phyloP scores from a whole-genome alignment of 1,284 basidiomycete genomes.

The Sanghuangporus weigelae region DNA sequence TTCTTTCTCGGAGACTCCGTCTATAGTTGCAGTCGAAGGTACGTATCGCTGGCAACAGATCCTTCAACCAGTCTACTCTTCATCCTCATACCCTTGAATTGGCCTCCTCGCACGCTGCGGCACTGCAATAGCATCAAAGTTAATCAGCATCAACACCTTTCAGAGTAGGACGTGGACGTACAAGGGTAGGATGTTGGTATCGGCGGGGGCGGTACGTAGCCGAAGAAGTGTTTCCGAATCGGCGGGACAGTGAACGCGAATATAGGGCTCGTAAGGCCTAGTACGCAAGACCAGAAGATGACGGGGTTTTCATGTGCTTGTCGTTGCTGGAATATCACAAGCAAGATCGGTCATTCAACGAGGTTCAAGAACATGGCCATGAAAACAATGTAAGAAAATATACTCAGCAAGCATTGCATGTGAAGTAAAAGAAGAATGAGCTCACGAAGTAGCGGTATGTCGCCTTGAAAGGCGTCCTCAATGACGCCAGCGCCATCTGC shows the following conservation, averaged over 20 bases:
- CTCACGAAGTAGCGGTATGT: slow-evolving; percentile 48
- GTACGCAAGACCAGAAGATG: slow-evolving; percentile 81
- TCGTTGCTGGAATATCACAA: slow-evolving; percentile 45
- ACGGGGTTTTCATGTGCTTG: slow-evolving; percentile 91
- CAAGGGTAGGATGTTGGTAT: slow-evolving; percentile 85
- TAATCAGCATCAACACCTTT: not conserved
- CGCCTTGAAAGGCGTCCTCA: slow-evolving; percentile 39
- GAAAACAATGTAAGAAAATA: not conserved
- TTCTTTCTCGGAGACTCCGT: not conserved
- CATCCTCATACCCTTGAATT: slow-evolving; percentile 40
- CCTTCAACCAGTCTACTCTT: not conserved
- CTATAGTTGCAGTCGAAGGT: not conserved
- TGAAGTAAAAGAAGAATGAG: not conserved
- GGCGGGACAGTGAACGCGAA: slow-evolving; percentile 76
- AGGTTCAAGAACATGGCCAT: not conserved
- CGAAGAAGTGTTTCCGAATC: slow-evolving; percentile 59
- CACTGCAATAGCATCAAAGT: slow-evolving; percentile 21
- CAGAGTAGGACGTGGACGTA: slow-evolving; percentile 39
- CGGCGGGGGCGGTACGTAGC: slow-evolving; percentile 70
- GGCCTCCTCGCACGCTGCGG: slow-evolving; percentile 34
- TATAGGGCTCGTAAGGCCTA: slow-evolving; percentile 76
- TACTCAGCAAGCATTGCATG: slow-evolving; percentile 1
- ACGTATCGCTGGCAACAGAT: not conserved
- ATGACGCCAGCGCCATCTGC: slow-evolving; percentile 34
- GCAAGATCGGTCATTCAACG: not conserved